These are phyloP conservation scores for Deinandra increscens DNA, from an alignment of 129 eudicot species.

Conservation along the genomic window DNA sequence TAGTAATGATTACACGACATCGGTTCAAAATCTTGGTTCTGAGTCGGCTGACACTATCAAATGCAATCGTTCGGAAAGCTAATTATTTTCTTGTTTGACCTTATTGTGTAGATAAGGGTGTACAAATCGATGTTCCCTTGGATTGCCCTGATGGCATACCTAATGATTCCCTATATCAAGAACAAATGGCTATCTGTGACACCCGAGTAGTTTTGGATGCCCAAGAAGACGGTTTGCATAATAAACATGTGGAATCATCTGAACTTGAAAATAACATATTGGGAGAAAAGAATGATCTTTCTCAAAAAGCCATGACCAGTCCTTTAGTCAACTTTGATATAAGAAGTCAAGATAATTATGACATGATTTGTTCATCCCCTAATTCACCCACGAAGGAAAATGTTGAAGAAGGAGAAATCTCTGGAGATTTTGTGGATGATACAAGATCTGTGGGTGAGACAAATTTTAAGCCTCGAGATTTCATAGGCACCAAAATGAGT, in stretches of 20 bases:
- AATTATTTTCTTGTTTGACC: neutral
- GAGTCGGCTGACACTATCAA: neutral
- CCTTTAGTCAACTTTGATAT: conserved; percentile 13
- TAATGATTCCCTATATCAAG: conserved; percentile 24
- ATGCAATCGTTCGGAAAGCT: neutral
- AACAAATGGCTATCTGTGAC: conserved; percentile 23
- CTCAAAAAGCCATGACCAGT: neutral
- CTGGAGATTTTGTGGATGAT: conserved; percentile 30
- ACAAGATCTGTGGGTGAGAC: conserved; percentile 16
- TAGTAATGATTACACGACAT: neutral
- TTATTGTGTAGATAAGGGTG: conserved; percentile 28
- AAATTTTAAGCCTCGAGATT: conserved; percentile 26
- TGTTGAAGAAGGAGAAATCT: conserved; percentile 70
- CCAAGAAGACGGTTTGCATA: conserved; percentile 18
- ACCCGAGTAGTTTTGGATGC: conserved; percentile 25
- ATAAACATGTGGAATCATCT: conserved; percentile 14
- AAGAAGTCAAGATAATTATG: conserved; percentile 24
- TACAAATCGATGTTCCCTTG: conserved; percentile 10
- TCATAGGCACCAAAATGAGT: conserved; percentile 13
- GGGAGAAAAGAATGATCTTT: conserved; percentile 17
- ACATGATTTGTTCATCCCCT: conserved; percentile 18
- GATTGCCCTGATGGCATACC: conserved; percentile 1
- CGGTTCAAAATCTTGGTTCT: neutral
- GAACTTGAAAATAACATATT: conserved; percentile 23
- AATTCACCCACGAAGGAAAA: conserved; percentile 32